Conservation (phyloP, 345 rosid species). For the Populus euphratica region DNA sequence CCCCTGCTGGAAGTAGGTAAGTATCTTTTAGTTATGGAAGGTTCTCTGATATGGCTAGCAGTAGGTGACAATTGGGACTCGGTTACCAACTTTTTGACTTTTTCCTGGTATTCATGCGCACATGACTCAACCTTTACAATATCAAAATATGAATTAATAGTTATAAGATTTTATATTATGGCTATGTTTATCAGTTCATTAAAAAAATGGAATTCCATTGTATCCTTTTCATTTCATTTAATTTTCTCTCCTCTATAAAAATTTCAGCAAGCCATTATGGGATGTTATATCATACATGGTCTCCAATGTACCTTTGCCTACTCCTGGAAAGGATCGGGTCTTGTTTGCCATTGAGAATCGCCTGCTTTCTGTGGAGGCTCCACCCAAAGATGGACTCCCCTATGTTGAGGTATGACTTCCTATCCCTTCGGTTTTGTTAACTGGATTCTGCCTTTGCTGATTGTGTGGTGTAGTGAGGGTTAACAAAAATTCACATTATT, state of each 20-base stretch:
- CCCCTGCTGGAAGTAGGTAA: slow-evolving; percentile 84
- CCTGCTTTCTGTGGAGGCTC: slow-evolving; percentile 86
- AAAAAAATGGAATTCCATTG: slow-evolving; percentile 1
- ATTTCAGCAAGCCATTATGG: slow-evolving; percentile 96
- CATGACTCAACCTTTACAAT: not conserved
- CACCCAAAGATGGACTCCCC: slow-evolving; percentile 87
- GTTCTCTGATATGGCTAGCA: not conserved
- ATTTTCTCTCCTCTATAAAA: slow-evolving; percentile 30
- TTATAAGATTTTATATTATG: not conserved
- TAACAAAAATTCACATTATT: not conserved
- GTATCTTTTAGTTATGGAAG: slow-evolving; percentile 3
- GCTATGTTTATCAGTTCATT: not conserved
- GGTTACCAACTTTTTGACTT: not conserved
- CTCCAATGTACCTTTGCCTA: slow-evolving; percentile 83
- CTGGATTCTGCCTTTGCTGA: slow-evolving; percentile 5
- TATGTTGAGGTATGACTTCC: slow-evolving; percentile 76
- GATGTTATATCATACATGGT: slow-evolving; percentile 71
- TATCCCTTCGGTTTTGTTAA: slow-evolving; percentile 7
- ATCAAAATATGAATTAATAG: not conserved
- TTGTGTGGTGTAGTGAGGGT: slow-evolving; percentile 4
- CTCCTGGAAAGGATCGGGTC: slow-evolving; percentile 87
- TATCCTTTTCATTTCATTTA: slow-evolving; percentile 20
- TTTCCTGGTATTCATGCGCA: not conserved
- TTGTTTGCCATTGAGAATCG: slow-evolving; percentile 85
- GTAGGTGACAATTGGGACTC: not conserved